Evolutionary conservation across 2,329 filamentous ascomycete genomes (phyloP), one percentile per base, ranked within the genome.

Genomic region (Colletotrichum destructivum): DNA sequence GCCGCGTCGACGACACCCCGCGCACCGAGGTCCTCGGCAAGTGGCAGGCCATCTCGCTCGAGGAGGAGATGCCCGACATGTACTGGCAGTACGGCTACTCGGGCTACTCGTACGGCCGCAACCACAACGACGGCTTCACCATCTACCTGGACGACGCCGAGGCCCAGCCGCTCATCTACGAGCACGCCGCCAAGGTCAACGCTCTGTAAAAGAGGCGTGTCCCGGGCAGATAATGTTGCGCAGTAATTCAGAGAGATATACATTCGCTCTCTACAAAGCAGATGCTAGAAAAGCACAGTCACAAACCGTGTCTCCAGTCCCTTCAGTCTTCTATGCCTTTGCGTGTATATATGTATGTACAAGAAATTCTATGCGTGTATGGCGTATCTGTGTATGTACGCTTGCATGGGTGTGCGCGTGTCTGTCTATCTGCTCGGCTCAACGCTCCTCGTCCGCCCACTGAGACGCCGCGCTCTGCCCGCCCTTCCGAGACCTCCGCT

Each of bases 1-100:
- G 84, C 68, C 82, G 78, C 49, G 80, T 82, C 0, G 79, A 79
- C n/a, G 82, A 86, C 66, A 79, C 82, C 46, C 85, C 85, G 0
- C 77, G 88, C 0, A 62, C 82, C 0, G 82, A 85, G 62, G 86
- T 86, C 0, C 71, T 88, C 2, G 81, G 83, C 13, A 78, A 80
- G 42, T 89, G 87, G 87, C 88, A 89, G 77, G 79, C 81, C 31
- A 86, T 86, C 6, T 81, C 79, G 16, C 74, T 87, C 8, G 79
- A 84, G 66, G 82, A 87, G 75, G 83, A 84, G 74, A 81, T 89
- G 76, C 79, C 85, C 2, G 87, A 88, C 72, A 81, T 88, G 82
- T 89, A 84, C 78, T 89, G 88, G 88, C 88, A 89, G 73, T 89
- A 82, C 73, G 88, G 88, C 0, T 88, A 80, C 73, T 83, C 81